Conservation (phyloP, 345 rosid species). For the Heritiera fomes region DNA sequence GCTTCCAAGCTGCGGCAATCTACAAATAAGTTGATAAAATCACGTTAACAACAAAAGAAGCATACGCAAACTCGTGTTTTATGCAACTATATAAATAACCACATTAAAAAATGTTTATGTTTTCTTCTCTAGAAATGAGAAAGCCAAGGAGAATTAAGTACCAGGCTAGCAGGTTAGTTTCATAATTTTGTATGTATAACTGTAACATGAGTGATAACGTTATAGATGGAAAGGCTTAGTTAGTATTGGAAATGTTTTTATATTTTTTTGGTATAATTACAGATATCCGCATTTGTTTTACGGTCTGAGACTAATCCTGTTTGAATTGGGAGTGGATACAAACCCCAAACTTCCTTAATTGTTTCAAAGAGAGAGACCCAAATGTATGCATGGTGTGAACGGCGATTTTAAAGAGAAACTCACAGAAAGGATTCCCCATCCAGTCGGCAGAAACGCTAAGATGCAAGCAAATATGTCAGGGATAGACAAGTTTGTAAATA, state of each 20-base stretch:
- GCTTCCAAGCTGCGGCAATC: conserved; percentile 97
- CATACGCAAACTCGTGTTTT: not conserved
- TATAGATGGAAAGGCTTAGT: too few species aligned
- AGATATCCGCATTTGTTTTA: too few species aligned
- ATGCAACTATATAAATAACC: too few species aligned
- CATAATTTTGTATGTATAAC: not conserved
- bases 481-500: conserved; percentile 42
- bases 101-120: too few species aligned
- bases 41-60: not conserved
- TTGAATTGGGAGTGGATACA: too few species aligned
- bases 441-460: conserved; percentile 88
- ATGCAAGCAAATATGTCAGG: conserved; percentile 76
- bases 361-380: not conserved
- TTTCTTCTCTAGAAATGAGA: not conserved
- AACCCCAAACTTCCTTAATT: not conserved
- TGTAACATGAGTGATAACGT: too few species aligned
- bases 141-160: not conserved
- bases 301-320: too few species aligned
- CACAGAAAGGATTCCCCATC: conserved; percentile 93
- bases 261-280: too few species aligned
- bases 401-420: conserved; percentile 33
- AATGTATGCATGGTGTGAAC: not conserved
- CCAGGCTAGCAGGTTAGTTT: not conserved
- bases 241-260: too few species aligned
- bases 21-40: conserved; percentile 27